Evolutionary conservation across 2,329 filamentous ascomycete species (phyloP), one percentile per base, ranked within the genome.

Genomic region (Berkeleyomyces rouxiae): DNA sequence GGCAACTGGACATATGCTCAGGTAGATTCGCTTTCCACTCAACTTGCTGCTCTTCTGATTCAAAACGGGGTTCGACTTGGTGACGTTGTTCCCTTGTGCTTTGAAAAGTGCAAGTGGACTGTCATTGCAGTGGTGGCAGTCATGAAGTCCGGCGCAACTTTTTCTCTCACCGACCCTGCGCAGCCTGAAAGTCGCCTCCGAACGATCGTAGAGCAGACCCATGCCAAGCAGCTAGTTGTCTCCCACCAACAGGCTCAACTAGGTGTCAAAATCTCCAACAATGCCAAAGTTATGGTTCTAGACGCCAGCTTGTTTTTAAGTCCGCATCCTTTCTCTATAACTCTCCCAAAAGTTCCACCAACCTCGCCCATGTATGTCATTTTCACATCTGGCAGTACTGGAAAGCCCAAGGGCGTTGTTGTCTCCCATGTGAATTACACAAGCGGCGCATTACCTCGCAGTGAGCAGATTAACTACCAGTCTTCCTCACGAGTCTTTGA

Each of bases 361-460:
- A 69, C 70, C 4, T 70, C 73, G 0, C 73, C 76, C 7, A 73
- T 78, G 42, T 80, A 79, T 65, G 79, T 84, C 67, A 83, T 85
- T 68, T 85, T 84, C 69, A 85, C 82, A 9, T 85, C 82, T 0
- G 82, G 82, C 11, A 85, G 81, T 64, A 85, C 83, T 0, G 82
- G 83, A 5, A 78, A 77, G 64, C 83, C 82, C 1, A 85, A 85
- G 72, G 83, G 82, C 31, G 82, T 84, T 3, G 74, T 84, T 55
- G 73, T 79, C 63, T 74, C 74, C 1, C 78, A 80, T 64, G 71
- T 69, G 42, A 77, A 77, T 61, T 78, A 76, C 64, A 75, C 75
- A 39, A 77, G 75, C 57, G 76, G 76, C 40, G 74, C 75, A 4
- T 65, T 76, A 13, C 75, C 76, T 1, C 72, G 76, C 44, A 74